Evolutionary conservation across 495 filamentous ascomycete species (phyloP), one percentile per base, ranked within the genome.

Genomic region (Aspergillus mulundensis): DNA sequence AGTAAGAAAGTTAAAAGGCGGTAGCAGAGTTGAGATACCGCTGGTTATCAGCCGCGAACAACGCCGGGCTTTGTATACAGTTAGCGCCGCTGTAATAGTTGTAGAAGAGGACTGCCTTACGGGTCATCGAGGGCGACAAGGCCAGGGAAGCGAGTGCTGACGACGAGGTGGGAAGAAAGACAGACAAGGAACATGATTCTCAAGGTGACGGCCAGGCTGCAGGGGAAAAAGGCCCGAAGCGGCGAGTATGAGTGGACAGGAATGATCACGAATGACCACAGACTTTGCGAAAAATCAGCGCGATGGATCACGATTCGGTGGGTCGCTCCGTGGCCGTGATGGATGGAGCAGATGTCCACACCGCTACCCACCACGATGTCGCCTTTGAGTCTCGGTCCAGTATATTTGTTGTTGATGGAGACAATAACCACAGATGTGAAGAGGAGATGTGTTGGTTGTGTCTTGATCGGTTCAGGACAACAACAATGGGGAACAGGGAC

Each of bases 1-100:
- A 0, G 85, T 89, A 65, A 93, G 85, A 70, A 91, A 95, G 66
- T 92, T 91, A 52, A 85, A 69, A 23, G 71, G 74, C 16, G 74
- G 74, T 1, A 73, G 61, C 1, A 73, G 54, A 24, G 68, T 65
- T 53, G 64, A 62, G 12, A 73, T 50, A 40, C 55, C 45, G n/a
- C 57, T 65, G 36, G 64, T 62, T 12, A 66, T 42, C 3, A 60
- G 45, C 39, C 53, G 59, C 46, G 43, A 56, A 60, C 58, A 66
- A 23, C 52, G 47, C 50, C 53, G 62, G 32, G 58, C 69, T 71
- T 46, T 28, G 24, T 55, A 15, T 36, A 36, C 48, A 58, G 51
- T 38, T 15, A 46, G 18, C 41, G 18, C 10, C 20, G 16, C 18
- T 23, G 12, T 2, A 39, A 30, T 32, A 28, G 18, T 24, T 15